These are phyloP conservation scores for Gymnopilus junonius DNA, from an alignment of 768 basidiomycete species.

Conservation along the genomic window DNA sequence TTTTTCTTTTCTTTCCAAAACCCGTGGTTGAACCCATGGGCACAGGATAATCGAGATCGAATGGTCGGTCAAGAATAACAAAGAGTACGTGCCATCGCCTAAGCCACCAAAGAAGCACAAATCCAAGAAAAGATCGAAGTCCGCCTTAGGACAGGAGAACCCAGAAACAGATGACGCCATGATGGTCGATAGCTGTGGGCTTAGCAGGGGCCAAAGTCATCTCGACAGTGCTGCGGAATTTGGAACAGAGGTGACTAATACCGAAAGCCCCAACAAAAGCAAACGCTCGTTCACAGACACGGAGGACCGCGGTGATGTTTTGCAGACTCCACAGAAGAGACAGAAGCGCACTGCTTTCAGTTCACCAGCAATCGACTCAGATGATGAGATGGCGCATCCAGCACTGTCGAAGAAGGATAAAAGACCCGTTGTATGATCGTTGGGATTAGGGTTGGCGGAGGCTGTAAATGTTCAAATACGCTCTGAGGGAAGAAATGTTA, in stretches of 20 bases:
- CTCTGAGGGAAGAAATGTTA: slow-evolving; percentile 22
- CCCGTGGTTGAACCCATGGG: slow-evolving; percentile 34
- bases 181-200: slow-evolving; percentile 30
- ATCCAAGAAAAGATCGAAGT: slow-evolving; percentile 37
- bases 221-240: slow-evolving; percentile 35
- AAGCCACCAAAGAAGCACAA: slow-evolving; percentile 47
- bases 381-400: slow-evolving; percentile 36
- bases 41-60: slow-evolving; percentile 83
- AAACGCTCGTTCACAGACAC: slow-evolving; percentile 39
- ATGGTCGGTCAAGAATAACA: slow-evolving; percentile 71
- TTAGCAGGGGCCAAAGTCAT: slow-evolving; percentile 18
- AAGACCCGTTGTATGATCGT: slow-evolving; percentile 17
- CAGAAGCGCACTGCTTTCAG: slow-evolving; percentile 26
- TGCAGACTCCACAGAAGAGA: slow-evolving; percentile 38
- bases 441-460: not conserved
- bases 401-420: slow-evolving; percentile 28
- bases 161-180: slow-evolving; percentile 31
- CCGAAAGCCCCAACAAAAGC: slow-evolving; percentile 40
- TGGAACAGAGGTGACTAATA: slow-evolving; percentile 50
- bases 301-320: slow-evolving; percentile 27
- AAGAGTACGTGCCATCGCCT: slow-evolving; percentile 61
- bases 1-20: slow-evolving; percentile 33
- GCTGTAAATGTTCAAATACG: slow-evolving; percentile 9
- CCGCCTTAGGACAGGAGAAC: slow-evolving; percentile 26
- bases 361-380: slow-evolving; percentile 25